Percentiles rank a stretch among this genome's conserved stretches.
phyloP scores from a whole-genome alignment of 495 filamentous ascomycete genomes.

The Penicillium macrosclerotiorum region DNA sequence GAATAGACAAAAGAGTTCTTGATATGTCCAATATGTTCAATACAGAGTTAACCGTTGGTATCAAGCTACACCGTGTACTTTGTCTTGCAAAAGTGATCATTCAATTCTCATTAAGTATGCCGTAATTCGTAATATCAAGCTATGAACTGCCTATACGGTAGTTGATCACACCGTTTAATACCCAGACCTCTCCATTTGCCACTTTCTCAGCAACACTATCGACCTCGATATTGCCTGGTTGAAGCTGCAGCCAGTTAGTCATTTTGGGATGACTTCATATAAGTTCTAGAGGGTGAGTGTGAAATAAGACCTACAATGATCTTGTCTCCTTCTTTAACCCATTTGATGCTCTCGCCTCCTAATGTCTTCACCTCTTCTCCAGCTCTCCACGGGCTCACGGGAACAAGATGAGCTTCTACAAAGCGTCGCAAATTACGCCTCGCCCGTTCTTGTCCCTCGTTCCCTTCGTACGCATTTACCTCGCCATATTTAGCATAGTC shows the following conservation, averaged over 20 bases:
- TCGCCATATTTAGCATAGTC: constrained; percentile 74
- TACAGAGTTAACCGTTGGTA: too few species aligned
- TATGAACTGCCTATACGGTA: constrained; percentile 35
- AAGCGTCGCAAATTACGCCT: constrained; percentile 76
- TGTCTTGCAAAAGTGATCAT: background rate
- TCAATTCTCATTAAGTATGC: constrained; percentile 16
- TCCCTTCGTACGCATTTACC: constrained; percentile 73
- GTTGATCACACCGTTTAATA: constrained; percentile 65
- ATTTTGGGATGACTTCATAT: too few species aligned
- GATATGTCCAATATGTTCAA: background rate
- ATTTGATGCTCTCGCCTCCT: constrained; percentile 74
- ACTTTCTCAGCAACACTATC: constrained; percentile 67
- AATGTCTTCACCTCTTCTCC: constrained; percentile 69
- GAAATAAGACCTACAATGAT: constrained; percentile 57
- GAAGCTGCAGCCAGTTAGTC: constrained; percentile 54
- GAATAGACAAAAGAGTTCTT: constrained; percentile 12
- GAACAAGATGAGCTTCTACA: constrained; percentile 83
- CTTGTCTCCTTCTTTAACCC: constrained; percentile 72
- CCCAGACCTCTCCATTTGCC: constrained; percentile 84
- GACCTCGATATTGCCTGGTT: constrained; percentile 76
- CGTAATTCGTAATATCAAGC: constrained; percentile 6
- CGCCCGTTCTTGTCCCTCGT: constrained; percentile 75
- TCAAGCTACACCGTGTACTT: background rate
- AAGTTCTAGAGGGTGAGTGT: too few species aligned
- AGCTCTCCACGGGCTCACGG: constrained; percentile 74